phyloP scores from a whole-genome alignment of 306 rosid genomes.

The Quercus variabilis region DNA sequence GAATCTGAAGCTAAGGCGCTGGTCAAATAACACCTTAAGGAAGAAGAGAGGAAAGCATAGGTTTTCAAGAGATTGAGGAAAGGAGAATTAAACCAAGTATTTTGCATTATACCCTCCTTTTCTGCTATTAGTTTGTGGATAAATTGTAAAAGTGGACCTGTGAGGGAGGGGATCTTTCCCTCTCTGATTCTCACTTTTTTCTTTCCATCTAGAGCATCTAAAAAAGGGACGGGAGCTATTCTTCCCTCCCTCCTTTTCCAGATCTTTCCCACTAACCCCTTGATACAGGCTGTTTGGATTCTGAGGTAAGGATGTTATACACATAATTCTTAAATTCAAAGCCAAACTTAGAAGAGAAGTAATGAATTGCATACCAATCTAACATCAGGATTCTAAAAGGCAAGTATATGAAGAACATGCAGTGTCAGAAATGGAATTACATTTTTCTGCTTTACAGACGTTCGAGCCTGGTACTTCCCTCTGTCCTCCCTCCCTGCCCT shows the following conservation, averaged over 20 bases:
- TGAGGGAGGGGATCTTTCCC: neutral
- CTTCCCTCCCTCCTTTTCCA: no score
- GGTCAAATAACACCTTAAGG: neutral
- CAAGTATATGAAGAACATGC: neutral
- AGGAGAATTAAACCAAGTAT: neutral
- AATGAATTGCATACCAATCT: neutral
- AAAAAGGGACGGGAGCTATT: no score
- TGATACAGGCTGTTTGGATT: neutral
- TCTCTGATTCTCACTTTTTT: neutral
- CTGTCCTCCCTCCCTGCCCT: constrained; percentile 88
- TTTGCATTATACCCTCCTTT: neutral
- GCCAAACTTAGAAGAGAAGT: neutral
- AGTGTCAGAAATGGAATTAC: constrained; percentile 25
- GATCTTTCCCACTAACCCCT: neutral
- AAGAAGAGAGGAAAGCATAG: neutral
- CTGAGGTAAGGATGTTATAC: neutral
- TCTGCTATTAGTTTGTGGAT: neutral
- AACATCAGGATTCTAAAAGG: neutral
- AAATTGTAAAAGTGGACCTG: neutral
- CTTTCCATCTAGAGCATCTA: neutral
- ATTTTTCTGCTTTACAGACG: constrained; percentile 87
- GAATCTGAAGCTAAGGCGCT: neutral
- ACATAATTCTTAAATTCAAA: neutral
- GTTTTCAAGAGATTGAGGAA: neutral
- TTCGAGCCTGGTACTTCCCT: constrained; percentile 66